phyloP scores from a whole-genome alignment of 352 stramenopile genomes.

The Globisporangium apiculatum region DNA sequence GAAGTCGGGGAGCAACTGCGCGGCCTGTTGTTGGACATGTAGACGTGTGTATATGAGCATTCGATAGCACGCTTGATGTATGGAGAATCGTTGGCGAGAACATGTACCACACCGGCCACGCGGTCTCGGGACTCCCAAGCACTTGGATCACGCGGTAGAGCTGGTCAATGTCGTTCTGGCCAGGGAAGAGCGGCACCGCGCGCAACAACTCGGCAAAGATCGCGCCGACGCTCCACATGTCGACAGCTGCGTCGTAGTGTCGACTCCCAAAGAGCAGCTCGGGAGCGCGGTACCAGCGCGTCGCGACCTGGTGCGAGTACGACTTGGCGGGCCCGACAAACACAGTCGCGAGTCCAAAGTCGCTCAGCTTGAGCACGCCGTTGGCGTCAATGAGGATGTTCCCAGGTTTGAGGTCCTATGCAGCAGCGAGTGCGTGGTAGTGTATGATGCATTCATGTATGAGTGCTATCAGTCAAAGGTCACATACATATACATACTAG shows the following conservation, averaged over 20 bases:
- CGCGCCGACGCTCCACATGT: conserved; percentile 69
- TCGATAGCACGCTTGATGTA: neutral
- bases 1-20: conserved; percentile 49
- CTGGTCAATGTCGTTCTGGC: conserved; percentile 78
- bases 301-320: conserved; percentile 73
- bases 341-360: conserved; percentile 76
- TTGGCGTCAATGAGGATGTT: conserved; percentile 51
- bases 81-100: neutral
- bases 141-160: conserved; percentile 68
- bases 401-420: conserved; percentile 62
- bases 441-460: no score
- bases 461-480: no score
- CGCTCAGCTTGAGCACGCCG: conserved; percentile 64
- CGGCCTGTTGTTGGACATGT: conserved; percentile 13
- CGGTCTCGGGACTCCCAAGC: conserved; percentile 40
- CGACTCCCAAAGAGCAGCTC: conserved; percentile 73
- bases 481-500: no score
- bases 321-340: conserved; percentile 27
- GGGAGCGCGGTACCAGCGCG: conserved; percentile 77
- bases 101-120: conserved; percentile 31
- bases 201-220: conserved; percentile 64
- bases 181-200: conserved; percentile 60
- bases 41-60: neutral
- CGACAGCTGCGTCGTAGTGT: conserved; percentile 49
- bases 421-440: no score